Conservation (phyloP, 1,284 basidiomycete species). For the Apiotrichum sp. region DNA sequence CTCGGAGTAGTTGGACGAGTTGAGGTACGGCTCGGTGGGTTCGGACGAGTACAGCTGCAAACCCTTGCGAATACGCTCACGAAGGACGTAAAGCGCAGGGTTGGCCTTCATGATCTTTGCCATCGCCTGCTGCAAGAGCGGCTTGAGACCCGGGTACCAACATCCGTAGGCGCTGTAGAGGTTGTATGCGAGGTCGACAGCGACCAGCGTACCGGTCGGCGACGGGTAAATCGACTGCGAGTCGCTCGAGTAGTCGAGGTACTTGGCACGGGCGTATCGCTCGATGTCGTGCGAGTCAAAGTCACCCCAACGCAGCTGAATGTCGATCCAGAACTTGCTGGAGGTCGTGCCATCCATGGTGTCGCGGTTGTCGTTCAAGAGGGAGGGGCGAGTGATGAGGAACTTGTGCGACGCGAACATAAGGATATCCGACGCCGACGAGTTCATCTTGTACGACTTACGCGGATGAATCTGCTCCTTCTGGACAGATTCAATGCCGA, state of each 20-base stretch:
- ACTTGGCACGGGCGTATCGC: constrained; percentile 95
- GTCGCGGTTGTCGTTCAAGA: constrained; percentile 94
- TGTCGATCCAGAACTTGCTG: constrained; percentile 99
- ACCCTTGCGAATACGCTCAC: constrained; percentile 98
- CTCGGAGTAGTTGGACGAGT: constrained; percentile 83
- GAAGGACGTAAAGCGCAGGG: constrained; percentile 93
- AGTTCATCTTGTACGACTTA: constrained; percentile 99
- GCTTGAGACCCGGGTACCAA: constrained; percentile 99
- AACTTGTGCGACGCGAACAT: constrained; percentile 97
- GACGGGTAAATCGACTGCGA: constrained; percentile 98
- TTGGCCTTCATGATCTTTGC: constrained; percentile 84
- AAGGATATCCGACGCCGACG: constrained; percentile 84
- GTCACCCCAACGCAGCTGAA: constrained; percentile 97
- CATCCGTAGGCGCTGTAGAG: constrained; percentile 98
- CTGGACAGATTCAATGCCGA: constrained; percentile 98
- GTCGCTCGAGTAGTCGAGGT: constrained; percentile 75
- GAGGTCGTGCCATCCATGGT: constrained; percentile 93
- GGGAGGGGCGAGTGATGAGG: constrained; percentile 94
- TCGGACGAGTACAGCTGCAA: constrained; percentile 98
- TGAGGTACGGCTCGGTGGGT: constrained; percentile 97
- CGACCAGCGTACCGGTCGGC: constrained; percentile 96
- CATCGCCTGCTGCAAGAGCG: constrained; percentile 97
- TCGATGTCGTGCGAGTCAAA: constrained; percentile 99
- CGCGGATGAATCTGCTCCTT: constrained; percentile 66
- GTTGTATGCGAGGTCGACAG: constrained; percentile 95